Conservation (phyloP, 1,284 basidiomycete genomes). For the Ceratobasidium theobromae region DNA sequence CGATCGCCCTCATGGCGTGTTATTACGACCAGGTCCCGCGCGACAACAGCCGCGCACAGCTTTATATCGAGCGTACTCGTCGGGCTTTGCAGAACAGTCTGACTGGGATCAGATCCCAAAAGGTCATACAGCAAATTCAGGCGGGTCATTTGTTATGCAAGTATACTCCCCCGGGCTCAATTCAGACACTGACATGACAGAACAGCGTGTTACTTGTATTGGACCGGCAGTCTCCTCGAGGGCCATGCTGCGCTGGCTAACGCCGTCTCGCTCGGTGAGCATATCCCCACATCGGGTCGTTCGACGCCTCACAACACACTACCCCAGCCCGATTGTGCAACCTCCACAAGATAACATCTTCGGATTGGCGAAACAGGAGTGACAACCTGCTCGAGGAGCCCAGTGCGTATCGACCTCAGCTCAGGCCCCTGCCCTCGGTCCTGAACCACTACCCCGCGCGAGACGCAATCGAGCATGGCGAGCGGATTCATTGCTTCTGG, state of each 20-base stretch:
- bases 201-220: constrained; percentile 20
- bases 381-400: constrained; percentile 17
- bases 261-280: constrained; percentile 15
- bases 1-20: constrained; percentile 29
- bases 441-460: not conserved
- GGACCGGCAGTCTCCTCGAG: constrained; percentile 19
- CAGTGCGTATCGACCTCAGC: constrained; percentile 30
- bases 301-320: not conserved
- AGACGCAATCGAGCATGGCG: constrained; percentile 11
- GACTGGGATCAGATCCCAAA: constrained; percentile 47
- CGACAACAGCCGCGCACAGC: constrained; percentile 35
- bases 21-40: constrained; percentile 12
- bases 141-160: constrained; percentile 10
- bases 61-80: constrained; percentile 50
- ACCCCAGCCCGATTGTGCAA: constrained; percentile 18
- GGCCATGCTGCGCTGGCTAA: constrained; percentile 14
- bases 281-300: not conserved
- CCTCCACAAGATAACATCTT: constrained; percentile 22
- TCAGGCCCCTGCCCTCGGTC: constrained; percentile 11
- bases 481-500: constrained; percentile 22
- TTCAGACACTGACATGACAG: not conserved
- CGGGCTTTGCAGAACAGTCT: constrained; percentile 44
- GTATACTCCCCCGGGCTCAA: not conserved
- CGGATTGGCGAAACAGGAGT: constrained; percentile 5
- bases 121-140: constrained; percentile 44